Base-by-base conservation (phyloP, 2,329 filamentous ascomycete species). In the Penicillium verrucosum region DNA sequence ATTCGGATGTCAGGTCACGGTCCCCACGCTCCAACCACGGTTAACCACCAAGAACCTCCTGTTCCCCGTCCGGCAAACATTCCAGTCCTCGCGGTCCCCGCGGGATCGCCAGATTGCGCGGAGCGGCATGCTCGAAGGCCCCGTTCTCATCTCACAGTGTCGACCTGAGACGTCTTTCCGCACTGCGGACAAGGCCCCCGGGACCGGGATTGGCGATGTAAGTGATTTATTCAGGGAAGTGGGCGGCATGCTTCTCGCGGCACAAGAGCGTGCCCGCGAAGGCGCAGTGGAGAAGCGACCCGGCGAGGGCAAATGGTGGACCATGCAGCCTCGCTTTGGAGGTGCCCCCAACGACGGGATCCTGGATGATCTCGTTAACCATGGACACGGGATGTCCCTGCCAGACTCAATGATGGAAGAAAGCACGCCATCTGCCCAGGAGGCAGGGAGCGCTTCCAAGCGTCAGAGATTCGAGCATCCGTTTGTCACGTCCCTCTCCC, bases 271-370 rank as follows among this genome's bases (percentile, higher is more conserved):
- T 37, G 77, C 77, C n/a, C 76, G 84, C 50, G 78, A 86, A 64
- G 83, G 82, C 0, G 75, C 72, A 51, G 65, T 65, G 1, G 81
- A 85, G 62, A 67, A 70, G 47, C 77, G 71, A 50, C 77, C 81
- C 4, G 82, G 82, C 1, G 79, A 83, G 61, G 81, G 81, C 3
- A 78, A 83, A 64, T 87, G 85, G 84, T 87, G 82, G 82, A 81
- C 82, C 3, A 78, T 73, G 3, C 76, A 72, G 50, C 78, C 80
- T 27, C 77, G 84, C 51, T 86, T 82, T 78, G 84, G 84, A 50
- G 83, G 83, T 29, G 74, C 73, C 0, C 65, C 71, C 12, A 71
- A 72, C 23, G 69, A 73, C 55, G 72, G 71, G 43, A 70, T 75
- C 37, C 67, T 70, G 49, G 66, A 70, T 47, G 66, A 72, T 57